phyloP scores from a whole-genome alignment of 2,329 filamentous ascomycete species.

The Bipolaris bicolor region DNA sequence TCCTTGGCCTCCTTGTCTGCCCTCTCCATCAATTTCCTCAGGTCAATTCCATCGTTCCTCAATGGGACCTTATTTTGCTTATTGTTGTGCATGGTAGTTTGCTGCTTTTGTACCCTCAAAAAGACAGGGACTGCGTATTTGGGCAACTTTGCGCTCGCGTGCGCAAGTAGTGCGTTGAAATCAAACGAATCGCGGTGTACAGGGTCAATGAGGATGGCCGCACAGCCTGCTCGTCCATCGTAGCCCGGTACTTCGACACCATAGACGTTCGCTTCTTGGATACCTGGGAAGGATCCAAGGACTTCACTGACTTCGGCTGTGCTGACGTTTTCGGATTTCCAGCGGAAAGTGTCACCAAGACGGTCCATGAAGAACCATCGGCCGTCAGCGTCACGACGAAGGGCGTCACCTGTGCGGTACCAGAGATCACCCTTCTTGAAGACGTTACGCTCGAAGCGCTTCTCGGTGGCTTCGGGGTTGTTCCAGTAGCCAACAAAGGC shows the following conservation, averaged over 20 bases:
- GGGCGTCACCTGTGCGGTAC: conserved; percentile 57
- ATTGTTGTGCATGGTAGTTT: conserved; percentile 73
- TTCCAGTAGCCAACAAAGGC: conserved; percentile 74
- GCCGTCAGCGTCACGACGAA: conserved; percentile 52
- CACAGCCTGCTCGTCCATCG: conserved; percentile 61
- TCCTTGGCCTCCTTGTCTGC: conserved; percentile 47
- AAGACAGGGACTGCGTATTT: conserved; percentile 79
- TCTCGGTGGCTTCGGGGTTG: conserved; percentile 68
- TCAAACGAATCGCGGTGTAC: conserved; percentile 53
- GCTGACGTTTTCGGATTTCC: conserved; percentile 58
- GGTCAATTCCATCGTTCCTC: conserved; percentile 70
- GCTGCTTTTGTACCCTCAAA: conserved; percentile 64
- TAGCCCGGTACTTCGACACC: conserved; percentile 56
- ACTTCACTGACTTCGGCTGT: conserved; percentile 56
- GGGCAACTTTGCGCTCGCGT: conserved; percentile 66
- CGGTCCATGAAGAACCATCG: conserved; percentile 58
- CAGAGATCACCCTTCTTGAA: conserved; percentile 57
- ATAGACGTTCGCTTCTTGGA: conserved; percentile 58
- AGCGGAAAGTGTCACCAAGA: conserved; percentile 58
- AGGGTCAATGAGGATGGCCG: conserved; percentile 64
- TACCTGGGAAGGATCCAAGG: conserved; percentile 52
- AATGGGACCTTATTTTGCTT: conserved; percentile 80
- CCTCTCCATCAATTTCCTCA: conserved; percentile 53
- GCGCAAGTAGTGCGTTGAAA: conserved; percentile 64
- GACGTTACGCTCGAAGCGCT: conserved; percentile 57